Conservation (phyloP, 257 asterid genomes). For the Fraxinus excelsior region DNA sequence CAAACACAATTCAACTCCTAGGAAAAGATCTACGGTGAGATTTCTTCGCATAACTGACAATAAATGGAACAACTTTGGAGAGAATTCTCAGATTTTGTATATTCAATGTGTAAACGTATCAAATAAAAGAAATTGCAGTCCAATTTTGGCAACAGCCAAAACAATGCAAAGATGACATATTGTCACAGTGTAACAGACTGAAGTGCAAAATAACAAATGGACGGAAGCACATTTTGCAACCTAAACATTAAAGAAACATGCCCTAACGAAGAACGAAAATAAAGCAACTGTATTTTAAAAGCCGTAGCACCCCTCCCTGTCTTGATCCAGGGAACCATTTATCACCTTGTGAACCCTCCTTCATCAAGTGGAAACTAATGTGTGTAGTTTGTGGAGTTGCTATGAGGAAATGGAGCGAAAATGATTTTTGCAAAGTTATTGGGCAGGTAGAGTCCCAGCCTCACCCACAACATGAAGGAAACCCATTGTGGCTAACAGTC, state of each 20-base stretch:
- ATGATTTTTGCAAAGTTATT: background rate
- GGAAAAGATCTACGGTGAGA: background rate
- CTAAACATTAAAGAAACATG: background rate
- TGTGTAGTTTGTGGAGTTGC: background rate
- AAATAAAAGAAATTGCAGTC: background rate
- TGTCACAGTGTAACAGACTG: background rate
- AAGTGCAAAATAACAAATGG: background rate
- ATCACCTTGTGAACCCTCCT: background rate
- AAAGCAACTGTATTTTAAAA: background rate
- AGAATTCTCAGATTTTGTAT: background rate
- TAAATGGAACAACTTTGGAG: background rate
- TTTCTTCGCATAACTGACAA: background rate
- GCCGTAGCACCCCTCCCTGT: background rate
- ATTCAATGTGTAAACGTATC: background rate
- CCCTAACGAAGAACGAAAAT: background rate
- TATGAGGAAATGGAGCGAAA: background rate
- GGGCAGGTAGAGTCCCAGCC: background rate
- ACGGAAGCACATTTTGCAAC: background rate
- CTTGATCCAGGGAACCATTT: background rate
- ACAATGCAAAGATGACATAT: background rate
- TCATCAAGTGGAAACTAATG: background rate
- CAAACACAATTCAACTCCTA: background rate
- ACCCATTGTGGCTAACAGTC: background rate
- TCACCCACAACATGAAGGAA: background rate
- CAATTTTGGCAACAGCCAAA: background rate